Conservation (phyloP, 768 basidiomycete genomes). For the Boletus bicolor region DNA sequence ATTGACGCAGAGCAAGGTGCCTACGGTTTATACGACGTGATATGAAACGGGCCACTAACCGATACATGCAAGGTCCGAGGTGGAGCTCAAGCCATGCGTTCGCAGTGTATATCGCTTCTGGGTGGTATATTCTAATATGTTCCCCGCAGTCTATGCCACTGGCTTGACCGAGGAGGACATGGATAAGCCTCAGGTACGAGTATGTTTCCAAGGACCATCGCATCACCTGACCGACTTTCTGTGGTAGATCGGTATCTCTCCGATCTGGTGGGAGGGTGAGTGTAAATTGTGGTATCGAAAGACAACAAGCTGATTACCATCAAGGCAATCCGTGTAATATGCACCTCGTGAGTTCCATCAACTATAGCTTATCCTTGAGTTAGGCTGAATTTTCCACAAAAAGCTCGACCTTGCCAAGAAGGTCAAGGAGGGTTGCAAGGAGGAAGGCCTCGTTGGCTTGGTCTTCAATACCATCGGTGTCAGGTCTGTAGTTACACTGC, state of each 20-base stretch:
- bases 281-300: not conserved
- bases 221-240: constrained; percentile 10
- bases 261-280: constrained; percentile 89
- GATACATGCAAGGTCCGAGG: constrained; percentile 47
- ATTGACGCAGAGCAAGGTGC: constrained; percentile 78
- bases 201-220: not conserved
- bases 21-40: not conserved
- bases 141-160: constrained; percentile 60
- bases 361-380: not conserved
- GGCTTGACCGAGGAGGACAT: constrained; percentile 78
- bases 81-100: constrained; percentile 85
- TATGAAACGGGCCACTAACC: not conserved
- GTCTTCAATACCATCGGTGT: constrained; percentile 86
- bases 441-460: constrained; percentile 77
- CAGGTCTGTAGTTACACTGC: constrained; percentile 44
- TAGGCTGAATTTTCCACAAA: constrained; percentile 2
- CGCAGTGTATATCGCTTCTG: constrained; percentile 26
- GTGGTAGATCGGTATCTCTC: constrained; percentile 76
- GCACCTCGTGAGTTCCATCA: constrained; percentile 57
- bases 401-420: constrained; percentile 77
- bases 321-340: constrained; percentile 84
- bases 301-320: not conserved
- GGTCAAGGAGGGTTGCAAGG: constrained; percentile 79
- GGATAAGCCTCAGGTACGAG: constrained; percentile 73
- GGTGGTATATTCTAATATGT: not conserved